phyloP scores from a whole-genome alignment of 148 eudicot genomes.

The Polygonum maritimum region DNA sequence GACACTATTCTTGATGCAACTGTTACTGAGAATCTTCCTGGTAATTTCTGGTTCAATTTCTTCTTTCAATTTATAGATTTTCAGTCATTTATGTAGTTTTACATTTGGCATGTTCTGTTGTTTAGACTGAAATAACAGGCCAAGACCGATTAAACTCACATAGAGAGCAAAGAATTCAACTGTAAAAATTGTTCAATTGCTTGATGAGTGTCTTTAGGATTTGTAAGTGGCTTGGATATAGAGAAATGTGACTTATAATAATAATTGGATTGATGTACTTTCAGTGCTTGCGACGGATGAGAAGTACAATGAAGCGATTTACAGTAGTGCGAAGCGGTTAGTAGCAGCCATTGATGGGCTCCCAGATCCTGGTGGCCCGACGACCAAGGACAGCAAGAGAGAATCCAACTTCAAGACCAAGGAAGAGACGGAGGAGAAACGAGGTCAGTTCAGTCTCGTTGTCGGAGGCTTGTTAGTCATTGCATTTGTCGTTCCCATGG shows the following conservation, averaged over 20 bases:
- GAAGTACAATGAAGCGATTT: slow-evolving; percentile 90
- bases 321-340: slow-evolving; percentile 73
- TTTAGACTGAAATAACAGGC: neutral
- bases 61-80: neutral
- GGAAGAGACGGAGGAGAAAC: slow-evolving; percentile 94
- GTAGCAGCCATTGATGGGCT: slow-evolving; percentile 93
- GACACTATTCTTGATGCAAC: slow-evolving; percentile 86
- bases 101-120: neutral
- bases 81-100: neutral
- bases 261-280: slow-evolving; percentile 14
- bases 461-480: slow-evolving; percentile 92
- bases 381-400: slow-evolving; percentile 65
- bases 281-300: slow-evolving; percentile 93
- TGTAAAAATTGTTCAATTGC: neutral
- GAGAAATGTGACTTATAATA: neutral
- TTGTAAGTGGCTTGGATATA: neutral
- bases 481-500: slow-evolving; percentile 99
- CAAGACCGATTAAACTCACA: neutral
- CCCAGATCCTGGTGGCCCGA: slow-evolving; percentile 93
- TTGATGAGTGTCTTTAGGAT: neutral
- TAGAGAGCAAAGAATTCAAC: neutral
- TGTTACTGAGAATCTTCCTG: slow-evolving; percentile 94
- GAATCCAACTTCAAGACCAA: slow-evolving; percentile 91
- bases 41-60: slow-evolving; percentile 20
- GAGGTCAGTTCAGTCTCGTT: slow-evolving; percentile 90